A percentile compares a stretch with the other conserved stretches of the same genome.
Evolutionary conservation across 345 rosid genomes (phyloP).

Genomic region (Excoecaria cochinchinensis): DNA sequence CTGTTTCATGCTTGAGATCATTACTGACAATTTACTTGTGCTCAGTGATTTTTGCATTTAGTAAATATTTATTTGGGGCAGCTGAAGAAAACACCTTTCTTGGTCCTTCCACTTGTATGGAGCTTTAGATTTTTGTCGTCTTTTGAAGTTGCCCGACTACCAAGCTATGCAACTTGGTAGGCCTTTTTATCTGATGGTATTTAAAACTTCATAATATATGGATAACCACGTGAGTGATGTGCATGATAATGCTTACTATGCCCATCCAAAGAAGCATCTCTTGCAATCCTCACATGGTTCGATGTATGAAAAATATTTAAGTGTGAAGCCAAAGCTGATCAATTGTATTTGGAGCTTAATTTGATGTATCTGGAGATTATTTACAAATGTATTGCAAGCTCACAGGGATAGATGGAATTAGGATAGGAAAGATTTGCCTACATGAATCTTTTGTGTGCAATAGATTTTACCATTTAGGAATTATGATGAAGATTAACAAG

Average conservation of each 20-base stretch:
- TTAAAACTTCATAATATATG: not conserved
- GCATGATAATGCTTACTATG: not conserved
- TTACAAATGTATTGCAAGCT: not conserved
- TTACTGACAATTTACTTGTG: conserved; percentile 6
- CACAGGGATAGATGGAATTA: not conserved
- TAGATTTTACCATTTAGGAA: not conserved
- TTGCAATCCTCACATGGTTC: not conserved
- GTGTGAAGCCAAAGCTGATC: not conserved
- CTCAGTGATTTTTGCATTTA: not conserved
- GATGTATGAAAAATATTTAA: not conserved
- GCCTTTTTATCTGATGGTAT: not conserved
- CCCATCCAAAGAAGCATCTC: not conserved
- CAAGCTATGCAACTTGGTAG: not conserved
- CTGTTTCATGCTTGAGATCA: conserved; percentile 9
- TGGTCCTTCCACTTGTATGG: not conserved
- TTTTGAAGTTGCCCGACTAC: not conserved
- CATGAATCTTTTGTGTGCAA: not conserved
- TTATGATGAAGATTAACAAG: not conserved
- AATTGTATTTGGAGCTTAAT: not conserved
- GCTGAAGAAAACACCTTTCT: not conserved
- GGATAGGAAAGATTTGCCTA: not conserved
- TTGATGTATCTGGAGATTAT: conserved; percentile 4
- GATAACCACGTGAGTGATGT: not conserved
- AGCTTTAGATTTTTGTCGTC: not conserved
- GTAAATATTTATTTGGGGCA: conserved; percentile 4